Base-by-base conservation (phyloP, 768 basidiomycete genomes). In the Collybia nuda region DNA sequence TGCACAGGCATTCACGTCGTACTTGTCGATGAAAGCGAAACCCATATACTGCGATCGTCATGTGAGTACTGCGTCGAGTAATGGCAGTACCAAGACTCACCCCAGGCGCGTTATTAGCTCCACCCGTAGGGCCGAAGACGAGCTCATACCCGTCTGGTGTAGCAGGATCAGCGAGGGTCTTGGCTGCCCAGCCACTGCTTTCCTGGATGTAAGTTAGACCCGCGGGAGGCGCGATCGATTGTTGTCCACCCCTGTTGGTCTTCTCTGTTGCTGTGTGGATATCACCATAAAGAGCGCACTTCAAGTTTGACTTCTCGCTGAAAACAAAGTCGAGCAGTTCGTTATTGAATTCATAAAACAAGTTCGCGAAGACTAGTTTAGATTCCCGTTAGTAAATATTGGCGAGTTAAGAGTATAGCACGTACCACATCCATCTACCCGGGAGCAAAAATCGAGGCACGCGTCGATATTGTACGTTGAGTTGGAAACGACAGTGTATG, bases 271-370 rank as follows among this genome's bases (percentile, higher is more conserved):
- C 72, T 7, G 55, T 59, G 58, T 78, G 76, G 24, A 69, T 55
- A 47, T 78, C 77, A 4, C 66, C 72, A 56, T 76, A 80, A 1
- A 70, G 58, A 0, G 71, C 75, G 44, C 78, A 80, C 60, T 77
- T 78, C 59, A 78, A 66, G 51, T 77, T 77, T 0, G 77, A 79
- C 2, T 67, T 51, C 51, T 70, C 65, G 38, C 51, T 56, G 51
- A 67, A 68, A 23, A 72, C 66, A 48, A 64, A 69, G 48, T 75
- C 75, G 23, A 75, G 63, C 6, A 70, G 64, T 6, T 59, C 50
- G 52, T 78, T 78, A 58, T 77, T 78, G 62, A 60, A 70, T 52
- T 80, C 76, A 61, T 80, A 78, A 50, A 69, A 80, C 19, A 80
- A 48, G 54, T 80, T 80, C 11, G 67, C 77, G 51, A 78, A 78